Evolutionary conservation across 768 basidiomycete species (phyloP).

Genomic region (Clavaria fumosa): DNA sequence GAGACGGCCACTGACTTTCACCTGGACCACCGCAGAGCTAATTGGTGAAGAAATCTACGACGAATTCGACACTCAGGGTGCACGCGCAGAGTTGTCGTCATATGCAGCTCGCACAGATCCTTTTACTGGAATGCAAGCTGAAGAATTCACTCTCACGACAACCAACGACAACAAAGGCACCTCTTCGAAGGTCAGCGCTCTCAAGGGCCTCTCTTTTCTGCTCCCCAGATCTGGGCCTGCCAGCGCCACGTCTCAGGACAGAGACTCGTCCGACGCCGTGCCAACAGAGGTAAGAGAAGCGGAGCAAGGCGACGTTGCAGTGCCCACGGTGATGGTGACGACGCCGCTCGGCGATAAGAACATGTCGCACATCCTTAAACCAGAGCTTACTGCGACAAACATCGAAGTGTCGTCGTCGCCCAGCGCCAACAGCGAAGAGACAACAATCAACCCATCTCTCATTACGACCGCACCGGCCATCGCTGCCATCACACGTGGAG

Average conservation of each 20-base stretch:
- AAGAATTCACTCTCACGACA: conserved; percentile 17
- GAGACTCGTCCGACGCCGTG: conserved; percentile 6
- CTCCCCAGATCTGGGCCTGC: conserved; percentile 43
- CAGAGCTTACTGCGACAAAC: background rate
- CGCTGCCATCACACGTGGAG: conserved; percentile 18
- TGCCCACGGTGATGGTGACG: background rate
- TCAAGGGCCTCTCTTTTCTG: conserved; percentile 35
- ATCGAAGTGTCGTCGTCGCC: background rate
- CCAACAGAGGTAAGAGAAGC: background rate
- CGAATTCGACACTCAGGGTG: conserved; percentile 73
- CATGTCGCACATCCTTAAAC: too few relatives aligned
- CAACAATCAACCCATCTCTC: background rate
- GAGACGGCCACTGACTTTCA: background rate
- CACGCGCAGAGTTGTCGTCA: conserved; percentile 26
- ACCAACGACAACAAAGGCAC: conserved; percentile 9
- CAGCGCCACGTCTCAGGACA: conserved; percentile 34
- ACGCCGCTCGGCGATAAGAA: background rate
- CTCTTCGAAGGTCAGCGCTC: conserved; percentile 23
- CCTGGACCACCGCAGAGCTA: conserved; percentile 34
- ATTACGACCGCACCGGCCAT: background rate
- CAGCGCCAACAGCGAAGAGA: background rate
- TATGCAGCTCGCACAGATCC: background rate
- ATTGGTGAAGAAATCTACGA: conserved; percentile 91
- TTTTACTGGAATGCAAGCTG: conserved; percentile 9
- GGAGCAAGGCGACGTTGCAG: background rate